These are phyloP conservation scores for Stereocaulon alpinum DNA, from an alignment of 495 filamentous ascomycete genomes.

Conservation along the genomic window DNA sequence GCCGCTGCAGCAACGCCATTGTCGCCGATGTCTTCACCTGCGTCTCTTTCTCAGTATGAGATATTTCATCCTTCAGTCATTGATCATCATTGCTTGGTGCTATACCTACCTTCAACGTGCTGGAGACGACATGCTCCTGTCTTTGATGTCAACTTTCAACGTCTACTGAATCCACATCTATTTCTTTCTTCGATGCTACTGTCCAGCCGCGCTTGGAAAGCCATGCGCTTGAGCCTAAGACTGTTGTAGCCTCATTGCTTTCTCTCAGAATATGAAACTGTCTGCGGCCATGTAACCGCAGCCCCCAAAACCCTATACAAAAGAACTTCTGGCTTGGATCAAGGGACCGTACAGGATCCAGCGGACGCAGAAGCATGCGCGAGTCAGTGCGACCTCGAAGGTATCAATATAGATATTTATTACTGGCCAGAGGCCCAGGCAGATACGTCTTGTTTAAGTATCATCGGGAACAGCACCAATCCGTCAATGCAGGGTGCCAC, in stretches of 20 bases:
- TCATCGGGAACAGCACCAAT: background rate
- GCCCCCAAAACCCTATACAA: background rate
- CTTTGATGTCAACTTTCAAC: no score
- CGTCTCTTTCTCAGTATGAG: no score
- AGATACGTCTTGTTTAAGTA: conserved; percentile 12
- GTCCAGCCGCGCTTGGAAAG: no score
- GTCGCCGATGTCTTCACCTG: no score
- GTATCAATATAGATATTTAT: conserved; percentile 14
- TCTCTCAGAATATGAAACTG: background rate
- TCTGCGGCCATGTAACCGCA: background rate
- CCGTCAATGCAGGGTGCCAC: conserved; percentile 6
- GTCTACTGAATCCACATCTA: no score
- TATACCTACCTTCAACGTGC: no score
- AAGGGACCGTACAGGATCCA: background rate
- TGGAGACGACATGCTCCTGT: no score
- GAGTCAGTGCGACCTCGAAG: background rate
- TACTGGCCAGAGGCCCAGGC: conserved; percentile 13
- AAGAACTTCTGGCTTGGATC: background rate
- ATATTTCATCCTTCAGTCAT: no score
- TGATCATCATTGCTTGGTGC: no score
- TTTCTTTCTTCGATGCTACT: no score
- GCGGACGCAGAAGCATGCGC: background rate
- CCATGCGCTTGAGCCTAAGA: no score
- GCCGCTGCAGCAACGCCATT: no score
- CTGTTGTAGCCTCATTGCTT: background rate